A percentile compares a stretch with the other conserved stretches of the same genome.
These are phyloP conservation scores for Sechiopsis laciniata DNA, from an alignment of 306 rosid genomes.

Conservation along the genomic window DNA sequence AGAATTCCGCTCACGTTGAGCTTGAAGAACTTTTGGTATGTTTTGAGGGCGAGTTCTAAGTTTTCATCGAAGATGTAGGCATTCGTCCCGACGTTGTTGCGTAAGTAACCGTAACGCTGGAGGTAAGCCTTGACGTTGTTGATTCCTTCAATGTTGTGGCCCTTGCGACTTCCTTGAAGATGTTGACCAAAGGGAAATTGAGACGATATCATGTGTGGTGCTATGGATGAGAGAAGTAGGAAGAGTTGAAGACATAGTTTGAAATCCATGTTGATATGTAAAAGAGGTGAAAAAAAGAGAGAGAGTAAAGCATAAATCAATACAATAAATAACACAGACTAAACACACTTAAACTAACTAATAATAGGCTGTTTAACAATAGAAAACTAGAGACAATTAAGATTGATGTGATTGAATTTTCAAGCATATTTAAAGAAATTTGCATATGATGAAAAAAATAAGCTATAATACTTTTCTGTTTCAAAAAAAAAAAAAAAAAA, in stretches of 20 bases:
- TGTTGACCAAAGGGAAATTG: slow-evolving; percentile 22
- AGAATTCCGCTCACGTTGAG: slow-evolving; percentile 26
- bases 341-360: too few relatives aligned
- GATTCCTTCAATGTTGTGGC: slow-evolving; percentile 34
- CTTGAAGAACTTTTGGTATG: slow-evolving; percentile 33
- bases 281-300: too few relatives aligned
- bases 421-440: too few relatives aligned
- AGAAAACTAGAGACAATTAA: too few relatives aligned
- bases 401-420: too few relatives aligned
- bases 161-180: slow-evolving; percentile 30
- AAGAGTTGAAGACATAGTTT: not conserved
- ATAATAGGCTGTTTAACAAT: too few relatives aligned
- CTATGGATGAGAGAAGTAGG: not conserved
- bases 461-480: too few relatives aligned
- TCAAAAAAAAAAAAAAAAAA: too few relatives aligned
- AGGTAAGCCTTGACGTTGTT: slow-evolving; percentile 31
- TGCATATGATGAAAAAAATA: too few relatives aligned
- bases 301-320: too few relatives aligned
- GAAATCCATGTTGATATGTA: too few relatives aligned
- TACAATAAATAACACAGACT: too few relatives aligned
- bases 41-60: slow-evolving; percentile 36
- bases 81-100: not conserved
- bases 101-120: slow-evolving; percentile 34
- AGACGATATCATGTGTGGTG: not conserved
- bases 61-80: slow-evolving; percentile 27